Conservation (phyloP, 495 filamentous ascomycete genomes). For the Cenococcum geophilum region DNA sequence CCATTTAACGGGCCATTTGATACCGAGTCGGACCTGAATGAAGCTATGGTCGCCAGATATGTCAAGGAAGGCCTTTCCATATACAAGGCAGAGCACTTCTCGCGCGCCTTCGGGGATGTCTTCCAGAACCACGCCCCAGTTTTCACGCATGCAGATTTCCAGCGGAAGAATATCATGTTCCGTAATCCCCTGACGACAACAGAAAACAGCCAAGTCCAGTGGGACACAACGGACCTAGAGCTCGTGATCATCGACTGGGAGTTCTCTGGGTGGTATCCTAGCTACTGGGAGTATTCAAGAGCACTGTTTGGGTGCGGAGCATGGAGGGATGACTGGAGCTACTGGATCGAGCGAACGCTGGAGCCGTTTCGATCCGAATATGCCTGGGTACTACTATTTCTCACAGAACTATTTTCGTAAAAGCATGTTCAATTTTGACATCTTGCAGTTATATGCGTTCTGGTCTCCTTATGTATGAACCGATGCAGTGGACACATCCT, state of each 20-base stretch:
- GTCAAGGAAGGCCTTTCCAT: constrained; percentile 12
- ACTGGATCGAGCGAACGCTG: constrained; percentile 36
- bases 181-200: constrained; percentile 22
- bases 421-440: constrained; percentile 24
- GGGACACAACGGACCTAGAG: constrained; percentile 22
- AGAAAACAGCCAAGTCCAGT: constrained; percentile 25
- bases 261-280: constrained; percentile 38
- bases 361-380: constrained; percentile 28
- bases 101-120: constrained; percentile 19
- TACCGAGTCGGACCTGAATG: constrained; percentile 27
- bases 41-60: constrained; percentile 24
- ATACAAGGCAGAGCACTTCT: constrained; percentile 23
- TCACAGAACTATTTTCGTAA: constrained; percentile 25
- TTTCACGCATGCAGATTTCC: constrained; percentile 30
- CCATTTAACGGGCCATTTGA: constrained; percentile 38
- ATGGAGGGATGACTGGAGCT: constrained; percentile 40
- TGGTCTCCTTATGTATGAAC: constrained; percentile 27
- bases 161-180: constrained; percentile 39
- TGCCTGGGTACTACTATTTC: constrained; percentile 27
- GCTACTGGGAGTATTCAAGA: constrained; percentile 36
- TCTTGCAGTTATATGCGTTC: constrained; percentile 27
- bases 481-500: constrained; percentile 22
- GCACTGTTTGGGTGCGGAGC: constrained; percentile 34
- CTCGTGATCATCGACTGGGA: constrained; percentile 39
- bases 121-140: constrained; percentile 21